Evolutionary conservation across 2,329 filamentous ascomycete genomes (phyloP), one percentile per base, ranked within the genome.

Genomic region (Phialophora verrucosa): DNA sequence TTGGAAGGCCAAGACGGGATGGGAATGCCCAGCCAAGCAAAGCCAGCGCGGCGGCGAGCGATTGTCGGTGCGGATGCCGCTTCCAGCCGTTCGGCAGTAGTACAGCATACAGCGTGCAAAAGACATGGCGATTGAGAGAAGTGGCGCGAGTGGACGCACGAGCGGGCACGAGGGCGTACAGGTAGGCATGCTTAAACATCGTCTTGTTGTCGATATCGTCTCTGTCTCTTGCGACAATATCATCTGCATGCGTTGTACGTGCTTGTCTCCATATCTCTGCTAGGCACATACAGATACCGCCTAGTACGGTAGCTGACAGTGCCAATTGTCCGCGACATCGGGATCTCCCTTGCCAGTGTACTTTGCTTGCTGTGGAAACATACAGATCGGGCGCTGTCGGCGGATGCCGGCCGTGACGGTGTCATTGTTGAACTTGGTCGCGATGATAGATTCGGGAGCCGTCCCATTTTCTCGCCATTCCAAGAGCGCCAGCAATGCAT

Each of bases 401-500:
- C 72, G 8, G 74, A 73, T 20, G 17, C 57, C 57, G n/a, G 42
- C 57, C 20, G 27, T 51, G 57, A 51, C 17, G 12, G 17, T 69
- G 74, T 70, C 79, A 69, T 82, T 78, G 29, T 75, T 74, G 62
- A 80, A 83, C 67, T 82, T 83, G 10, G 81, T 80, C 7, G 81
- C 82, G 14, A 76, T 75, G 44, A 82, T 74, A 27, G 72, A 75
- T 11, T 80, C 76, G 0, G 78, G 77, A 4, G 78, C 76, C 44
- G 75, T 73, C 0, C 77, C 80, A 8, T 81, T 72, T 68, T 85
- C 83, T 1, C 84, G 81, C 82, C 83, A 85, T 29, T 74, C 70
- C 27, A 85, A 78, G 65, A 86, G 75, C 6, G 82, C 80, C 69
- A 80, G 76, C 53, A 87, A 76, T 14, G 83, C 81, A 71, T 85